Conservation (phyloP, 192 early-diverging fungal species). For the Backusella australiensis region DNA sequence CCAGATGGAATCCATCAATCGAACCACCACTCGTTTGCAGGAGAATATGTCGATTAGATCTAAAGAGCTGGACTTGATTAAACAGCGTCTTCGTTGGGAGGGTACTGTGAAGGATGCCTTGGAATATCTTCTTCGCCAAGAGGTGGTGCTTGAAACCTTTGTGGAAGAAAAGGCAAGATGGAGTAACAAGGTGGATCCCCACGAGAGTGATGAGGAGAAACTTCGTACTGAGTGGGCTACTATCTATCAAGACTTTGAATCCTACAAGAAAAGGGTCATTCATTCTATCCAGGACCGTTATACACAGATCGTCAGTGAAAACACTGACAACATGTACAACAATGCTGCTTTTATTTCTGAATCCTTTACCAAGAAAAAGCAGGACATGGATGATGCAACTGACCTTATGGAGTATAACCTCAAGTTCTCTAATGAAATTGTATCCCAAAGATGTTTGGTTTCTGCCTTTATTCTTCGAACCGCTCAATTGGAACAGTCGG, state of each 20-base stretch:
- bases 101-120: slow-evolving; percentile 7
- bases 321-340: background rate
- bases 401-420: background rate
- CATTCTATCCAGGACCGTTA: slow-evolving; percentile 2
- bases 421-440: slow-evolving; percentile 24
- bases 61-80: slow-evolving; percentile 18
- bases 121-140: background rate
- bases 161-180: slow-evolving; percentile 27
- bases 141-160: slow-evolving; percentile 6
- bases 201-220: background rate
- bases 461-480: slow-evolving; percentile 22
- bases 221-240: background rate
- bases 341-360: background rate
- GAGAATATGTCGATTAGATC: slow-evolving; percentile 17
- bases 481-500: slow-evolving; percentile 22
- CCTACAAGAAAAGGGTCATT: background rate
- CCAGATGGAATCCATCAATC: slow-evolving; percentile 15
- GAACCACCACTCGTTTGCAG: slow-evolving; percentile 9
- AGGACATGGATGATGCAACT: background rate
- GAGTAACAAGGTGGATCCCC: background rate
- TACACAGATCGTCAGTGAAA: background rate
- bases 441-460: slow-evolving; percentile 18
- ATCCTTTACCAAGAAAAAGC: slow-evolving; percentile 9
- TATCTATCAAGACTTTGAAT: slow-evolving; percentile 4
- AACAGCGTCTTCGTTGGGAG: slow-evolving; percentile 19